These are phyloP conservation scores for Trematosphaeria pertusa DNA, from an alignment of 2,329 filamentous ascomycete species.

Conservation along the genomic window DNA sequence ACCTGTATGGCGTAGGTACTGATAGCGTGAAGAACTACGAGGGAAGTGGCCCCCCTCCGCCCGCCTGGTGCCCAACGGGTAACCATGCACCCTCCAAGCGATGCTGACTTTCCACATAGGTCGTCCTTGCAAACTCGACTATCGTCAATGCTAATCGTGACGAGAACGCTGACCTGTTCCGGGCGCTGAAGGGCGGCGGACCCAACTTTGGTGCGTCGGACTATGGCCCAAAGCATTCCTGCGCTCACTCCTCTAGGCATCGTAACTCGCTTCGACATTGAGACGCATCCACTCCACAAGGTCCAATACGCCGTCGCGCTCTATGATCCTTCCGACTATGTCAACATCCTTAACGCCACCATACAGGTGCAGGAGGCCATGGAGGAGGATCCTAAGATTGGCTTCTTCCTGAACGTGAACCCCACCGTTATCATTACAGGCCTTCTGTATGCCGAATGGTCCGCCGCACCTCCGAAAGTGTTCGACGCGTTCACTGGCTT, in stretches of 20 bases:
- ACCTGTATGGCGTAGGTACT: conserved; percentile 3
- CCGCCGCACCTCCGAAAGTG: not conserved
- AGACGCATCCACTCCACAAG: conserved; percentile 8
- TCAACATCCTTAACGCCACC: conserved; percentile 8
- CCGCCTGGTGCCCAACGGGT: no score
- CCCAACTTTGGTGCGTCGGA: conserved; percentile 48
- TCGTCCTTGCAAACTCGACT: conserved; percentile 45
- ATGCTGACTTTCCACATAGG: no score
- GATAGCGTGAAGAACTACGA: conserved; percentile 6
- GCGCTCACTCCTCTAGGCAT: no score
- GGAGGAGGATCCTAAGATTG: conserved; percentile 7
- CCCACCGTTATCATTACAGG: conserved; percentile 8
- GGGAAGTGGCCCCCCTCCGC: not conserved
- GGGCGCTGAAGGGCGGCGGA: conserved; percentile 49
- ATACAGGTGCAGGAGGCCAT: conserved; percentile 7
- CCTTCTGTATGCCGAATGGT: conserved; percentile 10
- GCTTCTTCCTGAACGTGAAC: conserved; percentile 11
- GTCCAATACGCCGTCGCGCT: conserved; percentile 8
- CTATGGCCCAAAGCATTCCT: no score
- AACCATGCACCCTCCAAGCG: no score
- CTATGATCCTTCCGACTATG: conserved; percentile 7
- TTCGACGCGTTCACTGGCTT: conserved; percentile 11
- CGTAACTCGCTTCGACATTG: conserved; percentile 14
- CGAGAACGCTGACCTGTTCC: conserved; percentile 43
- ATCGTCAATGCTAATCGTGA: conserved; percentile 43